Evolutionary conservation across 352 stramenopile genomes (phyloP).

Genomic region (Phytophthora cryptogea): DNA sequence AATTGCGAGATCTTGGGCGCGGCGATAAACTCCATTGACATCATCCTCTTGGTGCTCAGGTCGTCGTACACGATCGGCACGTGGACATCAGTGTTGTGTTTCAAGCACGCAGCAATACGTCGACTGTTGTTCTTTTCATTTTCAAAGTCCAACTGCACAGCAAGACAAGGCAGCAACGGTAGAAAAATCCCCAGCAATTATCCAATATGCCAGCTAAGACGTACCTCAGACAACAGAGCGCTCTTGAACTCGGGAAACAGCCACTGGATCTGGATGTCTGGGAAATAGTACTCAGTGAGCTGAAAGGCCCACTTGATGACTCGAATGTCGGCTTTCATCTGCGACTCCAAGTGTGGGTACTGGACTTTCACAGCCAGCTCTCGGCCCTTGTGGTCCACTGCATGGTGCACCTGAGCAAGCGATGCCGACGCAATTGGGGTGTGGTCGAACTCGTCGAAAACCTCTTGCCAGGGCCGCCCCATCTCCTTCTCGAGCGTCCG

Average conservation of each 20-base stretch:
- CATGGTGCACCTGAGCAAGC: slow-evolving; percentile 95
- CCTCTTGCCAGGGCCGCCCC: slow-evolving; percentile 68
- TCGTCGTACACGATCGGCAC: slow-evolving; percentile 90
- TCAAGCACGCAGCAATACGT: slow-evolving; percentile 63
- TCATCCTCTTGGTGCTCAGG: slow-evolving; percentile 87
- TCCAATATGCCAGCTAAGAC: background rate
- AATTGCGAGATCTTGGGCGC: slow-evolving; percentile 94
- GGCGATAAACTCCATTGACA: slow-evolving; percentile 98
- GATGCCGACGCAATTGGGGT: slow-evolving; percentile 95
- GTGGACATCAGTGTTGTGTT: slow-evolving; percentile 56
- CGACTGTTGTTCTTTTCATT: slow-evolving; percentile 85
- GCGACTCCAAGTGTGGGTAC: slow-evolving; percentile 85
- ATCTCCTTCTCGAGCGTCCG: slow-evolving; percentile 68
- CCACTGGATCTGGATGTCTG: slow-evolving; percentile 93
- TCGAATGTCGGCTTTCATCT: slow-evolving; percentile 75
- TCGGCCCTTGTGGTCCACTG: slow-evolving; percentile 86
- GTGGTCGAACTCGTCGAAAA: slow-evolving; percentile 92
- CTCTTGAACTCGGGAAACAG: slow-evolving; percentile 95
- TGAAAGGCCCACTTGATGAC: slow-evolving; percentile 70
- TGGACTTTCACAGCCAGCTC: slow-evolving; percentile 98
- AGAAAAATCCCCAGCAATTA: background rate
- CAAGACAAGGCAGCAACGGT: background rate
- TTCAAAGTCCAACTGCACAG: slow-evolving; percentile 76
- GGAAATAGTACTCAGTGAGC: slow-evolving; percentile 86
- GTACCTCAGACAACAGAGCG: slow-evolving; percentile 70